phyloP scores from a whole-genome alignment of 805 yeast genomes.

The Candida silvicultrix region DNA sequence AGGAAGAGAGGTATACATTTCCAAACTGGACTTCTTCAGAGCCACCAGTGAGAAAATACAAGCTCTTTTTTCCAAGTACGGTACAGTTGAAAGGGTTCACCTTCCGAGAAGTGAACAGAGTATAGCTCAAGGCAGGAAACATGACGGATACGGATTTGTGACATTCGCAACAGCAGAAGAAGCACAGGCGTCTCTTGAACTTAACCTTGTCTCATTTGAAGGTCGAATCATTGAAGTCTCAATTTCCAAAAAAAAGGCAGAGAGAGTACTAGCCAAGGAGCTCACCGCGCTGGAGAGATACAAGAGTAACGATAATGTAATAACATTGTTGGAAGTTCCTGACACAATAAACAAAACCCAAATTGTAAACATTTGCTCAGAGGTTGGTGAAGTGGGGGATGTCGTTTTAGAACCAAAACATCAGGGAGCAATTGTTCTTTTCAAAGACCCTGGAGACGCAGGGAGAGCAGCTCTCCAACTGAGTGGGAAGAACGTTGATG shows the following conservation, averaged over 20 bases:
- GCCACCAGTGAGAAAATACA: slow-evolving; percentile 33
- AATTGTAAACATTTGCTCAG: slow-evolving; percentile 24
- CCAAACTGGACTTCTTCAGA: slow-evolving; percentile 41
- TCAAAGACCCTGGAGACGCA: slow-evolving; percentile 34
- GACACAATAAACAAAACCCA: slow-evolving; percentile 33
- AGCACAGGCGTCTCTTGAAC: slow-evolving; percentile 40
- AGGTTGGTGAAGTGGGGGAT: slow-evolving; percentile 32
- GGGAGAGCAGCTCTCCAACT: slow-evolving; percentile 44
- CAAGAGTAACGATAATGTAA: slow-evolving; percentile 14
- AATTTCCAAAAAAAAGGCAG: slow-evolving; percentile 36
- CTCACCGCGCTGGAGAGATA: slow-evolving; percentile 12
- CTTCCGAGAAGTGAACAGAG: slow-evolving; percentile 36
- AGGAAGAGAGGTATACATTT: slow-evolving; percentile 51
- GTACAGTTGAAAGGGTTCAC: slow-evolving; percentile 44
- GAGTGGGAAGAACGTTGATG: slow-evolving; percentile 30
- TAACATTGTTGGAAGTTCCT: slow-evolving; percentile 24
- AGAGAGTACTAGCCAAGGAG: slow-evolving; percentile 27
- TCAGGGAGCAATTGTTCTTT: slow-evolving; percentile 45
- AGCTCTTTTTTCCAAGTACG: slow-evolving; percentile 40
- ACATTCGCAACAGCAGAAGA: slow-evolving; percentile 36
- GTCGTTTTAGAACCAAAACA: slow-evolving; percentile 40
- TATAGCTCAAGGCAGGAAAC: slow-evolving; percentile 19
- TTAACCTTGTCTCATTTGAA: slow-evolving; percentile 35
- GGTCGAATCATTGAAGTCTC: slow-evolving; percentile 44
- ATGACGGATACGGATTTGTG: slow-evolving; percentile 66